A percentile compares a stretch with the other conserved stretches of the same genome.
phyloP scores from a whole-genome alignment of 2,329 filamentous ascomycete genomes.

The Pezicula rhizophila region DNA sequence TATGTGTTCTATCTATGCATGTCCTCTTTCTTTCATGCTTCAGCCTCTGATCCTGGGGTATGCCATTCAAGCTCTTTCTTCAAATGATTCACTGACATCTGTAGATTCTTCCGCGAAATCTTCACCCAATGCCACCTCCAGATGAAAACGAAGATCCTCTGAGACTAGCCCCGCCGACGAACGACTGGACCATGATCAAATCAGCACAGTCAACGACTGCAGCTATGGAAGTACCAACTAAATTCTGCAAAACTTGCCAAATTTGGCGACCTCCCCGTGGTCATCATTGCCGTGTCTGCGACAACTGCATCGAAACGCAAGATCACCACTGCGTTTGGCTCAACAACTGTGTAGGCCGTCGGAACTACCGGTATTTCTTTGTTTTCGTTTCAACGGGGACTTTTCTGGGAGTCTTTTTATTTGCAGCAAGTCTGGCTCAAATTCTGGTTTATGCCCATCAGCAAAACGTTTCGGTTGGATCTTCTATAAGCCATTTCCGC shows the following conservation, averaged over 20 bases:
- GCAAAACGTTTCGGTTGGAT: constrained; percentile 59
- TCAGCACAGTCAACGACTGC: constrained; percentile 67
- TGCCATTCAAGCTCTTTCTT: constrained; percentile 33
- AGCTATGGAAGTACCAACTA: constrained; percentile 95
- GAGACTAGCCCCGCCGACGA: constrained; percentile 74
- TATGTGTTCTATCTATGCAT: constrained; percentile 89
- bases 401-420: constrained; percentile 67
- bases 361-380: constrained; percentile 98
- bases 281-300: constrained; percentile 93
- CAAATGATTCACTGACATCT: constrained; percentile 9
- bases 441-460: constrained; percentile 64
- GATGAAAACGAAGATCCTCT: constrained; percentile 76
- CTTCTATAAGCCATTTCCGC: constrained; percentile 63
- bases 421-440: constrained; percentile 75
- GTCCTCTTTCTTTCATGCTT: constrained; percentile 91
- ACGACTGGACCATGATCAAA: constrained; percentile 89
- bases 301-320: constrained; percentile 95
- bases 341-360: constrained; percentile 94
- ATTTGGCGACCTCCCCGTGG: constrained; percentile 95
- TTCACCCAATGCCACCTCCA: constrained; percentile 78
- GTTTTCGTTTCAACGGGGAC: constrained; percentile 79
- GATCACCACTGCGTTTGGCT: constrained; percentile 99
- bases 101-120: constrained; percentile 87
- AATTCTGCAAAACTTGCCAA: constrained; percentile 96
- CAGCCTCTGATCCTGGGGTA: constrained; percentile 86